Base-by-base conservation (phyloP, 495 filamentous ascomycete genomes). In the Cairneyella variabilis region DNA sequence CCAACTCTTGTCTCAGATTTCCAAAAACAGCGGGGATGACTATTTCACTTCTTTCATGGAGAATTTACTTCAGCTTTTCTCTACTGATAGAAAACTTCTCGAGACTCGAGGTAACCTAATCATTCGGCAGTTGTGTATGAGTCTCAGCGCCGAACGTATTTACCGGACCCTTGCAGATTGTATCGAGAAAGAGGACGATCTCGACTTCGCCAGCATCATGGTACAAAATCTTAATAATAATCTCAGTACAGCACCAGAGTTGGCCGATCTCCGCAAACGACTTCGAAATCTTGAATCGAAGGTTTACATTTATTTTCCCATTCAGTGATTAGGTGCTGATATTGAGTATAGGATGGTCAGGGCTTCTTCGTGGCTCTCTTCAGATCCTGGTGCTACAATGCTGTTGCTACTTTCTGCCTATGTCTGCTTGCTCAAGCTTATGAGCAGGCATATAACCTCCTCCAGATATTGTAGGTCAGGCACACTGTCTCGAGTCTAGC, bases 181-280 rank as follows among this genome's bases (percentile, higher is more conserved):
- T 66, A 84, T 99, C 6, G 95, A 97, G 68, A 96, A 95, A 57
- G 95, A 99, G 67, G 92, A 97, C 73, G 93, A 99, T 64, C 78
- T 97, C 27, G 95, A 97, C 65, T 99, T 99, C 68, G 91, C 95
- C 16, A 96, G 91, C 58, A 99, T 97, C 60, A 99, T 99, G 95
- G 90, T 99, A 22, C 95, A 97, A 64, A 97, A 97, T 66, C 76
- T 99, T 39, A 99, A 99, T 70, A 99, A 99, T 63, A 99, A 97
- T 59, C 79, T 99, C 17, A 97, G 97, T 58, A 99, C 95, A 10
- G 95, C 95, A 0, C 95, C 95, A 0, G 91, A 99, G 64, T 76
- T 99, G 27, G 83, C 89, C 0, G 95, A 96, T 46, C 73, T 99
- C 39, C 80, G 95, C 40, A 96, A 95, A 66, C 77, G 93, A 17